Evolutionary conservation across 441 rosid genomes (phyloP).

Genomic region (Cnidoscolus chayamansa): DNA sequence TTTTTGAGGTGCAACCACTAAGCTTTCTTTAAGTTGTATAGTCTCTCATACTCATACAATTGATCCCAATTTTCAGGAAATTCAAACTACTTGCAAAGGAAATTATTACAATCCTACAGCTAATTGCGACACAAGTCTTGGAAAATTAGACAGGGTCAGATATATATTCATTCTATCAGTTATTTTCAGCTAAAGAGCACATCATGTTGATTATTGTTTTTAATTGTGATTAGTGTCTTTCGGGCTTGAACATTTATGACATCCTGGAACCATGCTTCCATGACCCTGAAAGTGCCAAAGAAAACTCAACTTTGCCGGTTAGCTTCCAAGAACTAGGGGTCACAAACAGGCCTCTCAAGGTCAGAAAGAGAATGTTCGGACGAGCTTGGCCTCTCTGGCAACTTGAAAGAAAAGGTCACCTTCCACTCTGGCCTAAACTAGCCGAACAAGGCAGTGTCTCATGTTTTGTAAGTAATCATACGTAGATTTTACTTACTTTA

Average conservation of each 20-base stretch:
- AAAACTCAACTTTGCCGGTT: slow-evolving; percentile 32
- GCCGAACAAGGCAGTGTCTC: slow-evolving; percentile 20
- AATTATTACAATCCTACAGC: slow-evolving; percentile 17
- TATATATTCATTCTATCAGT: neutral
- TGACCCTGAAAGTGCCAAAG: slow-evolving; percentile 23
- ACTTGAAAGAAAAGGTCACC: slow-evolving; percentile 32
- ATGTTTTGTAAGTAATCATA: slow-evolving; percentile 36
- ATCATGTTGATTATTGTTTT: neutral
- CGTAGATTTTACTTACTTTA: too few species aligned
- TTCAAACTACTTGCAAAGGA: slow-evolving; percentile 32
- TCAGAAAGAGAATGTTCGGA: slow-evolving; percentile 57
- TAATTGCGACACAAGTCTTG: slow-evolving; percentile 21
- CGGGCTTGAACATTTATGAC: slow-evolving; percentile 39
- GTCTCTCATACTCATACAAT: too few species aligned
- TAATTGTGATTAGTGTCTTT: slow-evolving; percentile 26
- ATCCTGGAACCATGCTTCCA: slow-evolving; percentile 53
- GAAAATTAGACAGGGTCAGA: slow-evolving; percentile 34
- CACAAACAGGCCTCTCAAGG: slow-evolving; percentile 42
- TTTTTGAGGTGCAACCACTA: slow-evolving; percentile 30
- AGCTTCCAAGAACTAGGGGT: slow-evolving; percentile 50
- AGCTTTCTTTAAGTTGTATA: neutral
- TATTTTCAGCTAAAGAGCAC: too few species aligned
- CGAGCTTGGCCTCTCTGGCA: slow-evolving; percentile 61
- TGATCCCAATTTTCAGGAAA: slow-evolving; percentile 33
- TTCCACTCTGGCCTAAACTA: slow-evolving; percentile 43